Percentiles rank a stretch among this genome's conserved stretches.
Evolutionary conservation across 306 rosid species (phyloP).

Genomic region (Astragalus glycyphyllos): DNA sequence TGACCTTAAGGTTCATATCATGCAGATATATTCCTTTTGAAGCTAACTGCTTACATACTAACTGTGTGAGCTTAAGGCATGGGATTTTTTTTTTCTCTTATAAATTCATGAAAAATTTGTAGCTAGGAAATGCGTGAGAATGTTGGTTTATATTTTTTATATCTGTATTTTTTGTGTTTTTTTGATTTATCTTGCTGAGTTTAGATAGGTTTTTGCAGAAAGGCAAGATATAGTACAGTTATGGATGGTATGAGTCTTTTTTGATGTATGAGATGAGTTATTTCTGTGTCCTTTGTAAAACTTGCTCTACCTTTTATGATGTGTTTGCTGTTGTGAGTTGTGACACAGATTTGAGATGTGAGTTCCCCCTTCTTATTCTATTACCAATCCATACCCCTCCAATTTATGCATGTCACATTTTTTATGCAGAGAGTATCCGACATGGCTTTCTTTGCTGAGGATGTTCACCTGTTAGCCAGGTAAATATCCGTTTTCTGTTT

Average conservation of each 20-base stretch:
- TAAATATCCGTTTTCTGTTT: constrained; percentile 40
- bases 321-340: constrained; percentile 32
- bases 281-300: constrained; percentile 28
- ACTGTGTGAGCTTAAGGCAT: background rate
- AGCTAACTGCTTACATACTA: background rate
- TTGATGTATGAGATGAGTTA: constrained; percentile 21
- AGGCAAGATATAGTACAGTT: constrained; percentile 9
- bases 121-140: constrained; percentile 18
- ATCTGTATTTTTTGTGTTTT: constrained; percentile 7
- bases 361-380: background rate
- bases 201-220: constrained; percentile 29
- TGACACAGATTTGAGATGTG: constrained; percentile 32
- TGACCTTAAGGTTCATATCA: constrained; percentile 30
- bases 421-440: constrained; percentile 70
- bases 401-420: constrained; percentile 21
- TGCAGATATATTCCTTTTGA: constrained; percentile 20
- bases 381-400: constrained; percentile 17
- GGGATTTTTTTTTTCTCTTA: constrained; percentile 7
- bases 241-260: background rate
- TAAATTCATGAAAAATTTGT: constrained; percentile 11
- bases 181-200: constrained; percentile 34
- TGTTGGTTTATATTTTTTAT: background rate
- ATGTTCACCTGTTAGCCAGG: constrained; percentile 81
- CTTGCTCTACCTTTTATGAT: background rate
- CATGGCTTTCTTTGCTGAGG: constrained; percentile 81